phyloP scores from a whole-genome alignment of 2,329 filamentous ascomycete genomes.

The Raffaelea ambrosiae region DNA sequence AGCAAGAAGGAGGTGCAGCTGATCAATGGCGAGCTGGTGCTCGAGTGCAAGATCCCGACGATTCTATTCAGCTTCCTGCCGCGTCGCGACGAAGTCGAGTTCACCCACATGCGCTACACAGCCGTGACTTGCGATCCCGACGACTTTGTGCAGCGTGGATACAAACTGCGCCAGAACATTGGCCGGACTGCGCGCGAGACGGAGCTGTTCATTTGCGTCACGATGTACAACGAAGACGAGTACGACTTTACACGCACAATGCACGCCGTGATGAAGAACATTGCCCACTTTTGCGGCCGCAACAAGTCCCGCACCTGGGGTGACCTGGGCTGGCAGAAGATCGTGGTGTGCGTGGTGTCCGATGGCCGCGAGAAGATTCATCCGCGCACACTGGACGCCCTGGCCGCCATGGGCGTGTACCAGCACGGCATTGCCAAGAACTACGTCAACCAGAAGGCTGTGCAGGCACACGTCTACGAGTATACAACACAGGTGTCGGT shows the following conservation, averaged over 20 bases:
- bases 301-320: constrained; percentile 94
- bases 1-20: constrained; percentile 88
- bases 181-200: constrained; percentile 91
- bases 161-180: constrained; percentile 76
- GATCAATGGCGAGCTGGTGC: constrained; percentile 93
- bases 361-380: constrained; percentile 89
- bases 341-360: constrained; percentile 93
- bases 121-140: constrained; percentile 90
- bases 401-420: constrained; percentile 96
- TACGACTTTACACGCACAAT: constrained; percentile 95
- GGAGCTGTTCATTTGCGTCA: constrained; percentile 92
- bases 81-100: constrained; percentile 84
- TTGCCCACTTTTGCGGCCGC: constrained; percentile 89
- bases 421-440: constrained; percentile 99
- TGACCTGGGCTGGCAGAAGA: constrained; percentile 96
- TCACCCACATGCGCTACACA: constrained; percentile 92
- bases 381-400: constrained; percentile 81
- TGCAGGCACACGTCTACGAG: constrained; percentile 95
- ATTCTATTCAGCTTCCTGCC: constrained; percentile 97
- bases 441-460: constrained; percentile 89
- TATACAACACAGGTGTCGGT: constrained; percentile 98
- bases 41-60: constrained; percentile 98
- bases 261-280: constrained; percentile 98
- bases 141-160: constrained; percentile 93
- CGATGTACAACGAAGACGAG: constrained; percentile 99